These are phyloP conservation scores for Flaveria floridana DNA, from an alignment of 140 eudicot species.

Conservation along the genomic window DNA sequence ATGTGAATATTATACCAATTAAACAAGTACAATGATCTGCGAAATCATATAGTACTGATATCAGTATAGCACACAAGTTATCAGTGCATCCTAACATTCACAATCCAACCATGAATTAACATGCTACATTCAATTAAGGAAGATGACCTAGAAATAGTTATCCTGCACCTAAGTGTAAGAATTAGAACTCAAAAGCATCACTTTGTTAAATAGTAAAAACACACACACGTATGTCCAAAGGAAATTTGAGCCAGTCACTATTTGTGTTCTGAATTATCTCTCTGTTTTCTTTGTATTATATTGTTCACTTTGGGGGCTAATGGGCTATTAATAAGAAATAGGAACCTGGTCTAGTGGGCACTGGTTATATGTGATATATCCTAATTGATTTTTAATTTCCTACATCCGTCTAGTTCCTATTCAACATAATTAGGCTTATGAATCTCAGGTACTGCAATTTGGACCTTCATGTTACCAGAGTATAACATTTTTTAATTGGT, in stretches of 20 bases:
- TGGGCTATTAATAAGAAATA: background rate
- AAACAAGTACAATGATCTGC: background rate
- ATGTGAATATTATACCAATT: conserved; percentile 2
- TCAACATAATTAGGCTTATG: background rate
- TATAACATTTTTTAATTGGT: background rate
- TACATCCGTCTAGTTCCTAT: background rate
- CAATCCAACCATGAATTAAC: background rate
- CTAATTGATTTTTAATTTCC: background rate
- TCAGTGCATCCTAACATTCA: conserved; percentile 22
- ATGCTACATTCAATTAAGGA: conserved; percentile 12
- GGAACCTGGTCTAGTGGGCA: background rate
- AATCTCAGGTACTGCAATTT: background rate
- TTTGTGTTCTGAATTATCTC: background rate
- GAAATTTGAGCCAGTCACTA: background rate
- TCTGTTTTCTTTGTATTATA: background rate
- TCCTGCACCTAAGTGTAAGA: conserved; percentile 1
- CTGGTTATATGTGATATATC: background rate
- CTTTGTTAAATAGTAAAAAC: background rate
- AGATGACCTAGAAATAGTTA: conserved; percentile 9
- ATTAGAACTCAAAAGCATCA: conserved; percentile 8
- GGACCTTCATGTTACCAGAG: conserved; percentile 7
- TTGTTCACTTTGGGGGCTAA: background rate
- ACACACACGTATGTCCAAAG: background rate
- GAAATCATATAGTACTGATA: background rate
- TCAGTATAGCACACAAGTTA: background rate